Evolutionary conservation across 148 eudicot species (phyloP).

Genomic region (Bassia scoparia): DNA sequence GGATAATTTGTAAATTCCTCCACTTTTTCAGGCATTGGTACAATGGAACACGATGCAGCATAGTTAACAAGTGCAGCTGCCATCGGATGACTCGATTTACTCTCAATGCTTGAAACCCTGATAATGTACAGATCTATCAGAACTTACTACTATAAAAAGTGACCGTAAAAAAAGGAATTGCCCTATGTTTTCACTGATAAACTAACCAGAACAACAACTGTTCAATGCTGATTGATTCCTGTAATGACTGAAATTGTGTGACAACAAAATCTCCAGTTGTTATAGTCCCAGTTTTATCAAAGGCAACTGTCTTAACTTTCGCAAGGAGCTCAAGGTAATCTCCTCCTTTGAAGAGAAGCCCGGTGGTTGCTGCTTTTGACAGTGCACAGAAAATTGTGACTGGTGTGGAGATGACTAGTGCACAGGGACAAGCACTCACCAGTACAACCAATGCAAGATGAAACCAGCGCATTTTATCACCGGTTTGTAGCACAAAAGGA

Average conservation of each 20-base stretch:
- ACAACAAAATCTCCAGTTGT: constrained; percentile 43
- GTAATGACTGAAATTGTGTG: constrained; percentile 31
- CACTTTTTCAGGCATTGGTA: constrained; percentile 43
- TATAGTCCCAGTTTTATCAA: constrained; percentile 47
- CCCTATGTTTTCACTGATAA: neutral
- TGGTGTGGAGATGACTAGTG: constrained; percentile 43
- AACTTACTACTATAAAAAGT: neutral
- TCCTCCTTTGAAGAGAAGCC: constrained; percentile 46
- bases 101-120: constrained; percentile 58
- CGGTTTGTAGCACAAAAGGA: constrained; percentile 23
- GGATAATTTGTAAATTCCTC: constrained; percentile 40
- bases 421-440: constrained; percentile 49
- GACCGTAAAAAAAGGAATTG: neutral
- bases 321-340: constrained; percentile 46
- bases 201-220: constrained; percentile 37
- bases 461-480: constrained; percentile 31
- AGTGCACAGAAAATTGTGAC: constrained; percentile 43
- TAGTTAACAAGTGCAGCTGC: constrained; percentile 43
- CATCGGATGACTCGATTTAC: constrained; percentile 57
- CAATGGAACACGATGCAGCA: constrained; percentile 23
- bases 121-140: neutral
- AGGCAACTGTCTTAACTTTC: constrained; percentile 40
- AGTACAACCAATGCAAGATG: constrained; percentile 42
- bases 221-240: constrained; percentile 30
- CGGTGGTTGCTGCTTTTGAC: constrained; percentile 40